Evolutionary conservation across 1,139 yeast genomes (phyloP).

Genomic region (Yamadazyma diddensiae): DNA sequence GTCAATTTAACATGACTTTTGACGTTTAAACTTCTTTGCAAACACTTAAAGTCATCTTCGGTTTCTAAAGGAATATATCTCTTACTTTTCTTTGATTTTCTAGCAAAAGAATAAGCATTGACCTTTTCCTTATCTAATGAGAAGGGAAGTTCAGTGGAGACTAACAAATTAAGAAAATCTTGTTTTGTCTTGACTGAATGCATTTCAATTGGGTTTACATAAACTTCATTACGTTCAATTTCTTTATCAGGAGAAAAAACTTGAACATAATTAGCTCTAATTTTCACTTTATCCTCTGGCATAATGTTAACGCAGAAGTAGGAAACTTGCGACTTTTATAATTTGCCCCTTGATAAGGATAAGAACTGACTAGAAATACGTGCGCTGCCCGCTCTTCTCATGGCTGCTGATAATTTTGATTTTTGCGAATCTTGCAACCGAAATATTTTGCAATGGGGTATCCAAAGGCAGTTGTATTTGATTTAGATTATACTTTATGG

Average conservation of each 20-base stretch:
- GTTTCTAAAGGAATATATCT: conserved; percentile 39
- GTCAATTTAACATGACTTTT: conserved; percentile 35
- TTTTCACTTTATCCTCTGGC: conserved; percentile 4
- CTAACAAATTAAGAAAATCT: conserved; percentile 9
- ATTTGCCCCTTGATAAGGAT: conserved; percentile 2
- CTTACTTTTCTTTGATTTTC: conserved; percentile 46
- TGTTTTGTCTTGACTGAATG: conserved; percentile 7
- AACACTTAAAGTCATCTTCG: conserved; percentile 41
- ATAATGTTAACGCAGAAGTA: not conserved
- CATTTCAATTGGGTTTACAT: conserved; percentile 7
- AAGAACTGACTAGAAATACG: conserved; percentile 1
- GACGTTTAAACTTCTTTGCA: conserved; percentile 47
- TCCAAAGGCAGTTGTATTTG: conserved; percentile 68
- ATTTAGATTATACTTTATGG: conserved; percentile 77
- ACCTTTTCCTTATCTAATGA: conserved; percentile 4
- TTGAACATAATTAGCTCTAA: conserved; percentile 12
- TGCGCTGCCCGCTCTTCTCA: not conserved
- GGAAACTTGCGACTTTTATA: not conserved
- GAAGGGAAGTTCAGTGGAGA: conserved; percentile 7
- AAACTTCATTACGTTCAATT: conserved; percentile 7
- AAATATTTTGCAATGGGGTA: no score
- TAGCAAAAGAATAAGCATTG: conserved; percentile 11
- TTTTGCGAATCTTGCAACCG: no score
- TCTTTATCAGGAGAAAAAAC: conserved; percentile 8
- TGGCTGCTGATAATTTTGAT: no score